phyloP scores from a whole-genome alignment of 176 grass and related monocot species.

The Paspalum vaginatum region DNA sequence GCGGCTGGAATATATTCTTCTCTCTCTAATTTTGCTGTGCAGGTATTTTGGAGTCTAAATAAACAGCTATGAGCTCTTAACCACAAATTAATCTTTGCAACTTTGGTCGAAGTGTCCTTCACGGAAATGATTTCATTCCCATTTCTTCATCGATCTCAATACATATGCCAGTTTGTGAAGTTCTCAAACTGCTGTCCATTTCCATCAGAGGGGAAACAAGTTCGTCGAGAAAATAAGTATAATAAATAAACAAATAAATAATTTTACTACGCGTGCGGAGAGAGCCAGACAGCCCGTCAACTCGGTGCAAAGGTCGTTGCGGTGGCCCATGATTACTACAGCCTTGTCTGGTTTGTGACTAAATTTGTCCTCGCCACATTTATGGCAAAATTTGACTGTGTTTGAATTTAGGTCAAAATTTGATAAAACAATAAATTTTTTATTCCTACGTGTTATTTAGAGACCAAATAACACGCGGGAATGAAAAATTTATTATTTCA shows the following conservation, averaged over 20 bases:
- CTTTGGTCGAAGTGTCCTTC: neutral
- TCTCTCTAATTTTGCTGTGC: neutral
- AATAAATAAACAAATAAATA: neutral
- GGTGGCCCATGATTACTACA: no score
- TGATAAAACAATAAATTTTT: no score
- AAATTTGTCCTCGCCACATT: no score
- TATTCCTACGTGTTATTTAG: no score
- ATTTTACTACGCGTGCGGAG: neutral
- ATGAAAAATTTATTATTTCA: no score
- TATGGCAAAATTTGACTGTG: no score
- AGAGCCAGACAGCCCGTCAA: neutral
- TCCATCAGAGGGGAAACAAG: neutral
- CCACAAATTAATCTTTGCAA: neutral
- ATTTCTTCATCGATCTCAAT: neutral
- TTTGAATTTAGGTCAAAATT: no score
- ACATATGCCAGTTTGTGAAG: neutral
- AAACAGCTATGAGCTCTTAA: neutral
- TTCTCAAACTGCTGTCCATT: neutral
- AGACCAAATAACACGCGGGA: no score
- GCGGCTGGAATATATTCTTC: constrained; percentile 37
- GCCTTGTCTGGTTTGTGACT: no score
- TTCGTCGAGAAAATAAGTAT: neutral
- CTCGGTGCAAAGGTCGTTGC: neutral
- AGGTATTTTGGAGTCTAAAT: neutral
- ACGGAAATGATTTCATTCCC: neutral